Evolutionary conservation across 768 basidiomycete genomes (phyloP).

Genomic region (Grammothele lineata): DNA sequence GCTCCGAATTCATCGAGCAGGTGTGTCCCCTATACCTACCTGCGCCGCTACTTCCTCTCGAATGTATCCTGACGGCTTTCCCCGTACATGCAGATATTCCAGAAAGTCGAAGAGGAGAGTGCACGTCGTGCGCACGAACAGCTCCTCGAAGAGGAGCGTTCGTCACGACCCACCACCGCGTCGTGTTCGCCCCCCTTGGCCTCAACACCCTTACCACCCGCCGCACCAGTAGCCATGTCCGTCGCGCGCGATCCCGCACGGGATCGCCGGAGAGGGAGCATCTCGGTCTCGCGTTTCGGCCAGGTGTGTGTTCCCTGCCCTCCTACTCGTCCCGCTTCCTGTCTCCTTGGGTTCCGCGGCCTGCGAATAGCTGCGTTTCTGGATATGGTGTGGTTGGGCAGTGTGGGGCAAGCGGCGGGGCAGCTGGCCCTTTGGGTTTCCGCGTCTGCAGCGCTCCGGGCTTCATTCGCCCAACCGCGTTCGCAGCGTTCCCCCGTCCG

Average conservation of each 20-base stretch:
- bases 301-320: constrained; percentile 40
- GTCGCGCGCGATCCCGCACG: constrained; percentile 2
- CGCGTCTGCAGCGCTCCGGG: too few species aligned
- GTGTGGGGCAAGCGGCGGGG: too few species aligned
- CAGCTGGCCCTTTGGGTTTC: too few species aligned
- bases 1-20: constrained; percentile 16
- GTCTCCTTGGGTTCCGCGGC: background rate
- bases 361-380: too few species aligned
- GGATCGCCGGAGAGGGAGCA: constrained; percentile 40
- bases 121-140: constrained; percentile 39
- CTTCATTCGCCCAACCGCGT: too few species aligned
- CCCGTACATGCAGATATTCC: constrained; percentile 49
- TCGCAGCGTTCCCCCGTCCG: too few species aligned
- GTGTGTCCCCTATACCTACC: constrained; percentile 2
- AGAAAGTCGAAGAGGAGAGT: constrained; percentile 52
- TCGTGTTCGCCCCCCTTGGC: background rate
- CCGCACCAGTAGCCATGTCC: constrained; percentile 11
- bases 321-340: background rate
- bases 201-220: background rate
- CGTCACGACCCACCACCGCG: background rate
- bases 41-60: too few species aligned
- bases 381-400: too few species aligned
- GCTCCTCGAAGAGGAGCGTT: constrained; percentile 8
- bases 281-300: constrained; percentile 59
- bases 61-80: too few species aligned